Percentiles rank a stretch among this genome's conserved stretches.
Evolutionary conservation across 148 eudicot species (phyloP).

Genomic region (Chenopodium formosanum): DNA sequence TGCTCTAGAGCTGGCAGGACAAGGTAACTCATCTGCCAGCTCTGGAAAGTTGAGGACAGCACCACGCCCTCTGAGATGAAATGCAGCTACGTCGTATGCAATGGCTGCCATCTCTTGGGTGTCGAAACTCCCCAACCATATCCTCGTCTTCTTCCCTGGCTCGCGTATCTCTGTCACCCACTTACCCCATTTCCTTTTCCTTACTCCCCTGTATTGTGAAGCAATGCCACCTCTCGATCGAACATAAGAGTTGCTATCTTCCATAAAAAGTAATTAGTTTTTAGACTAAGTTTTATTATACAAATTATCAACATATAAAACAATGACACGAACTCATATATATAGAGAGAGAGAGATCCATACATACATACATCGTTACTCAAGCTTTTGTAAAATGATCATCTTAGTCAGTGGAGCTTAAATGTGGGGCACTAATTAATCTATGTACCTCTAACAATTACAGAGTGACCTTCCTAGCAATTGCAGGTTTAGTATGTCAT

Average conservation of each 20-base stretch:
- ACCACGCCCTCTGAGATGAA: slow-evolving; percentile 42
- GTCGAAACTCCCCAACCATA: slow-evolving; percentile 68
- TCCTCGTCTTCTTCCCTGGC: slow-evolving; percentile 55
- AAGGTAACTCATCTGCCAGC: slow-evolving; percentile 29
- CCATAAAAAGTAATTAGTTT: slow-evolving; percentile 4
- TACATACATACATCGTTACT: background rate
- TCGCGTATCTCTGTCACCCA: slow-evolving; percentile 77
- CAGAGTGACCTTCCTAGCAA: slow-evolving; percentile 22
- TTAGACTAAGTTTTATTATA: background rate
- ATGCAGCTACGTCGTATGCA: slow-evolving; percentile 64
- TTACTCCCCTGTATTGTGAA: slow-evolving; percentile 48
- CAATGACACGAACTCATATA: background rate
- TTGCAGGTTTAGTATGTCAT: slow-evolving; percentile 7
- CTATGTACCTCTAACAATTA: background rate
- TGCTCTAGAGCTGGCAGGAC: slow-evolving; percentile 43
- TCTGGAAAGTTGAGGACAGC: slow-evolving; percentile 65
- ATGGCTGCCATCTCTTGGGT: slow-evolving; percentile 69
- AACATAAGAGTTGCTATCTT: background rate
- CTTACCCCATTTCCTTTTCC: slow-evolving; percentile 69
- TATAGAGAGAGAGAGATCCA: background rate
- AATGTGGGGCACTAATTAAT: slow-evolving; percentile 18
- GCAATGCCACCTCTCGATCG: slow-evolving; percentile 28
- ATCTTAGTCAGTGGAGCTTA: slow-evolving; percentile 14
- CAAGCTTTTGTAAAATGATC: slow-evolving; percentile 9
- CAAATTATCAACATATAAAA: background rate